Evolutionary conservation across 805 yeast genomes (phyloP).

Genomic region (Peterozyma xylosa): DNA sequence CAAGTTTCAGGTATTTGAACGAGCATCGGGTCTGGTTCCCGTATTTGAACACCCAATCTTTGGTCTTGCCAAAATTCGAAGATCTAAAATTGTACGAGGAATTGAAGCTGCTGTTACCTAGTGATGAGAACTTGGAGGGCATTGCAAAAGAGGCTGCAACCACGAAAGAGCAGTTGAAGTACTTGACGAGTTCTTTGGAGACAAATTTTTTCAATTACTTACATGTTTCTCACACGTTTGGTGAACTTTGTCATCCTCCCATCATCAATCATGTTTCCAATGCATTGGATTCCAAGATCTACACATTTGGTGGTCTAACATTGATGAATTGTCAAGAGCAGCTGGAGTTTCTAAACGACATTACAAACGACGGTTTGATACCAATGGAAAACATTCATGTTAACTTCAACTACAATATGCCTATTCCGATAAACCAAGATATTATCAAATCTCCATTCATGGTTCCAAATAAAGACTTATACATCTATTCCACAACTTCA

Average conservation of each 20-base stretch:
- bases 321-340: constrained; percentile 16
- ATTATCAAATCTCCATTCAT: constrained; percentile 34
- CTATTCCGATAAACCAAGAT: constrained; percentile 34
- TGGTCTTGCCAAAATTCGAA: constrained; percentile 2
- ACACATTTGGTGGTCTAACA: constrained; percentile 38
- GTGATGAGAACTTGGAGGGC: background rate
- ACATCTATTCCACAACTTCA: constrained; percentile 30
- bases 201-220: constrained; percentile 13
- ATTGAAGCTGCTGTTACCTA: background rate
- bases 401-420: constrained; percentile 28
- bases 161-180: constrained; percentile 3
- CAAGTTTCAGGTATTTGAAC: constrained; percentile 2
- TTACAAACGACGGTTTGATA: constrained; percentile 24
- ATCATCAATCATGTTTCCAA: constrained; percentile 35
- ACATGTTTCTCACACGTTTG: constrained; percentile 27
- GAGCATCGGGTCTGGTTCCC: constrained; percentile 9
- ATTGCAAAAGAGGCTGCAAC: constrained; percentile 4
- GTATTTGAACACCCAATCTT: constrained; percentile 4
- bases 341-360: constrained; percentile 12
- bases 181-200: constrained; percentile 5
- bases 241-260: constrained; percentile 32
- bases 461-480: constrained; percentile 29
- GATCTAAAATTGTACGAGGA: background rate
- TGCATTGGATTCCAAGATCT: constrained; percentile 29
- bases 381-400: constrained; percentile 23